These are phyloP conservation scores for Geranium rotundifolium DNA, from an alignment of 345 rosid species.

Conservation along the genomic window DNA sequence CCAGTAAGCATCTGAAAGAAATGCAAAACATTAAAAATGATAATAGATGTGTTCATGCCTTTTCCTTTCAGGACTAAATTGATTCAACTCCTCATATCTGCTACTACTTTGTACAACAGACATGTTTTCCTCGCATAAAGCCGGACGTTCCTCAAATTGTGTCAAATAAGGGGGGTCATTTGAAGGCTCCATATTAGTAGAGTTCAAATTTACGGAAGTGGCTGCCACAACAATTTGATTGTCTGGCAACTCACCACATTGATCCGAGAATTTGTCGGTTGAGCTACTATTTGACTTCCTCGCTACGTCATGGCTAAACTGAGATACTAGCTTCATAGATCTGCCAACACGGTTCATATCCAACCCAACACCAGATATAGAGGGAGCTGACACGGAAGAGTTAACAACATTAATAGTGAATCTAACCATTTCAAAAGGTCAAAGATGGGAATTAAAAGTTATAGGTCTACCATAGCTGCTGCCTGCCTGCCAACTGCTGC, in stretches of 20 bases:
- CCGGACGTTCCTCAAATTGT: slow-evolving; percentile 10
- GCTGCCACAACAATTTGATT: slow-evolving; percentile 6
- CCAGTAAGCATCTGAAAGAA: not conserved
- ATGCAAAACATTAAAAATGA: not conserved
- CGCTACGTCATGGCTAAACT: not conserved
- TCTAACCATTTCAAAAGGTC: slow-evolving; percentile 4
- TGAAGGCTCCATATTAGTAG: slow-evolving; percentile 3
- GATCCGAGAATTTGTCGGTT: not conserved
- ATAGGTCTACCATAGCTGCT: slow-evolving; percentile 2
- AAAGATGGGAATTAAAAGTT: slow-evolving; percentile 1
- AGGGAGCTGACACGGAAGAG: slow-evolving; percentile 2
- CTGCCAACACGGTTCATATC: too few species aligned
- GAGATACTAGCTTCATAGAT: slow-evolving; percentile 6
- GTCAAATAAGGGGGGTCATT: slow-evolving; percentile 6
- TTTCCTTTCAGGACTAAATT: slow-evolving; percentile 14
- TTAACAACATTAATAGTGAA: slow-evolving; percentile 8
- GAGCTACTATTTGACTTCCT: not conserved
- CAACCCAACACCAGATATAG: not conserved
- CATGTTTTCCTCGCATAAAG: slow-evolving; percentile 8
- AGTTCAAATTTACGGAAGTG: slow-evolving; percentile 8
- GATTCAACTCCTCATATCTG: slow-evolving; percentile 12
- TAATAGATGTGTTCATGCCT: slow-evolving; percentile 13
- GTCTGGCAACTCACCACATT: slow-evolving; percentile 2
- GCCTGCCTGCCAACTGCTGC: slow-evolving; percentile 5
- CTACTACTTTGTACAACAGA: not conserved